Percentiles rank a stretch among this genome's conserved stretches.
Conservation (phyloP, 441 rosid genomes). For the Syzygium syzygioides region DNA sequence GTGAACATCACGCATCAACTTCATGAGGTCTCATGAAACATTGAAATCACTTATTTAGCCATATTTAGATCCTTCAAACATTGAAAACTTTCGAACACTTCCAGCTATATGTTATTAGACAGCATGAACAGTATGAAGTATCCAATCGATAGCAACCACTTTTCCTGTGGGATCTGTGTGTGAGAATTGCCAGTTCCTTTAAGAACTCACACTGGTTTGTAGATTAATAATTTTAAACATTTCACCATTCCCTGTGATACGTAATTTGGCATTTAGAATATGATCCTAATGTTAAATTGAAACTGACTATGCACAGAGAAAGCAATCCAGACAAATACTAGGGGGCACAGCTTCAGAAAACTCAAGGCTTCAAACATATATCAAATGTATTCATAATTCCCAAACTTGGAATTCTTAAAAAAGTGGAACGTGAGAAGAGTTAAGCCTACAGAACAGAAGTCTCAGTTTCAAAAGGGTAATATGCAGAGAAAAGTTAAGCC, state of each 20-base stretch:
- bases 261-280: not conserved
- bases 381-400: not conserved
- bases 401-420: not conserved
- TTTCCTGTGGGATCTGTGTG: not conserved
- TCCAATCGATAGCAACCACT: not conserved
- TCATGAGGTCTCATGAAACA: not conserved
- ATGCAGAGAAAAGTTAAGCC: not conserved
- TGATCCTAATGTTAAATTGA: not conserved
- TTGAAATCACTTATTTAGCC: not conserved
- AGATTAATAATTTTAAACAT: not conserved
- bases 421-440: not conserved
- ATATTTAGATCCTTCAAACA: not conserved
- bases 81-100: not conserved
- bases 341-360: not conserved
- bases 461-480: not conserved
- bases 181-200: not conserved
- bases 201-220: not conserved
- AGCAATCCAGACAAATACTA: not conserved
- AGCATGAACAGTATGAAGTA: not conserved
- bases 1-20: not conserved
- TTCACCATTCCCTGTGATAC: not conserved
- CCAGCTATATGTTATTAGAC: not conserved
- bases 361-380: not conserved
- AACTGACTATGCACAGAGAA: not conserved
- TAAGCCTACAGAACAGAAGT: not conserved